These are phyloP conservation scores for Penicillium mononematosum DNA, from an alignment of 495 filamentous ascomycete species.

Conservation along the genomic window DNA sequence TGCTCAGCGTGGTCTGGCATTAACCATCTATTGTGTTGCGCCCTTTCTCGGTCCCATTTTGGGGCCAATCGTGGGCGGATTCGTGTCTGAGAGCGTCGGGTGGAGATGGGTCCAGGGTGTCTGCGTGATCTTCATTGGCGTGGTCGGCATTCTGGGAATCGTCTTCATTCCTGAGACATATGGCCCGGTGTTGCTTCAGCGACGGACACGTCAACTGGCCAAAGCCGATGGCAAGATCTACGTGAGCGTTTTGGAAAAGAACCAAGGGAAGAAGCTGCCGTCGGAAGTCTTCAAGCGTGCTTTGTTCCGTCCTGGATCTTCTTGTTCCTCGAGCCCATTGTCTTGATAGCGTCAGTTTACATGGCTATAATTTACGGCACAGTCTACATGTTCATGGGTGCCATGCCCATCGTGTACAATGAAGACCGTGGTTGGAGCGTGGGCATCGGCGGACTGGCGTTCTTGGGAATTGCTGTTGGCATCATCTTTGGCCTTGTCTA, in stretches of 20 bases:
- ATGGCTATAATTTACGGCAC: not conserved
- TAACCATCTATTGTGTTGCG: conserved; percentile 51
- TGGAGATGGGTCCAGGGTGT: conserved; percentile 44
- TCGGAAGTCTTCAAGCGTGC: not conserved
- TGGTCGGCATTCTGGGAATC: conserved; percentile 22
- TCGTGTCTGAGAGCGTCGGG: conserved; percentile 47
- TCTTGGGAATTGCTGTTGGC: conserved; percentile 15
- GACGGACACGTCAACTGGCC: not conserved
- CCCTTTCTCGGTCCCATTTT: conserved; percentile 59
- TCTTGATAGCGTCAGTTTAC: not conserved
- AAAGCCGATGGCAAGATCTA: not conserved
- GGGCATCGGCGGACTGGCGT: conserved; percentile 9
- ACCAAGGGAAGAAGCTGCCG: not conserved
- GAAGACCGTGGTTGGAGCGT: conserved; percentile 41
- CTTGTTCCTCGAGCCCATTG: not conserved
- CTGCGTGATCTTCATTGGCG: conserved; percentile 10
- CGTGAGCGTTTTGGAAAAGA: not conserved
- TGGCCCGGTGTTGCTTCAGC: conserved; percentile 49
- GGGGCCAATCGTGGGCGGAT: conserved; percentile 51
- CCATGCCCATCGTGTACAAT: conserved; percentile 55
- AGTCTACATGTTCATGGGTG: conserved; percentile 66
- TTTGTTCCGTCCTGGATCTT: not conserved
- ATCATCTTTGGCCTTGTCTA: conserved; percentile 49
- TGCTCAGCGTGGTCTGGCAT: conserved; percentile 53
- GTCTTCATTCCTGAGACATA: conserved; percentile 58